Evolutionary conservation across 352 stramenopile species (phyloP).

Genomic region (Phytophthora vignae): DNA sequence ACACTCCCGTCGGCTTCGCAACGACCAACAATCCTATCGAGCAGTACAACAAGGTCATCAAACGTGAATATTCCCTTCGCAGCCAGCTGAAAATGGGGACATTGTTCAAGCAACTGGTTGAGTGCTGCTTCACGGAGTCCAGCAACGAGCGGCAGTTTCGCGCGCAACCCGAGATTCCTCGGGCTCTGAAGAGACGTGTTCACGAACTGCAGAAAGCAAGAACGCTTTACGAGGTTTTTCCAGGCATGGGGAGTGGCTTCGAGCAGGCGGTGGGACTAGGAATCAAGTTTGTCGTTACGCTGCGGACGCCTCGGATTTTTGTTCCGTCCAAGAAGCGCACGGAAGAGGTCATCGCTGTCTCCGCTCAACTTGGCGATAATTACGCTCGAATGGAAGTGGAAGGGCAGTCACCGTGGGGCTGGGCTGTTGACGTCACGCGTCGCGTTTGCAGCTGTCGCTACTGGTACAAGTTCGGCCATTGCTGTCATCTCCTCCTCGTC

Average conservation of each 20-base stretch:
- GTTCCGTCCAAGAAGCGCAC: not conserved
- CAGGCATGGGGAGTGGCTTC: not conserved
- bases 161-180: not conserved
- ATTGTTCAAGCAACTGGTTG: not conserved
- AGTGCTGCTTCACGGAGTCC: not conserved
- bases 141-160: not conserved
- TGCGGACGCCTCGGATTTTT: not conserved
- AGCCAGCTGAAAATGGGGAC: not conserved
- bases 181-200: not conserved
- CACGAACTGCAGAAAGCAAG: not conserved
- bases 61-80: not conserved
- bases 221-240: not conserved
- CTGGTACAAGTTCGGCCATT: not conserved
- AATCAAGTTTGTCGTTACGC: not conserved
- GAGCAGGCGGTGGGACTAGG: not conserved
- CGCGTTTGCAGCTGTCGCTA: not conserved
- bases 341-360: not conserved
- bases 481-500: not conserved
- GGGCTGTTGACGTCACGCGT: not conserved
- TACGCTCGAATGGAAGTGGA: not conserved
- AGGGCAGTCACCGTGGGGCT: not conserved
- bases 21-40: not conserved
- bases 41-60: not conserved
- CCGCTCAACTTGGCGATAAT: too few relatives aligned
- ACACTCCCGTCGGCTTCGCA: not conserved